A percentile compares a stretch with the other conserved stretches of the same genome.
Evolutionary conservation across 345 rosid genomes (phyloP).

Genomic region (Corymbia maculata): DNA sequence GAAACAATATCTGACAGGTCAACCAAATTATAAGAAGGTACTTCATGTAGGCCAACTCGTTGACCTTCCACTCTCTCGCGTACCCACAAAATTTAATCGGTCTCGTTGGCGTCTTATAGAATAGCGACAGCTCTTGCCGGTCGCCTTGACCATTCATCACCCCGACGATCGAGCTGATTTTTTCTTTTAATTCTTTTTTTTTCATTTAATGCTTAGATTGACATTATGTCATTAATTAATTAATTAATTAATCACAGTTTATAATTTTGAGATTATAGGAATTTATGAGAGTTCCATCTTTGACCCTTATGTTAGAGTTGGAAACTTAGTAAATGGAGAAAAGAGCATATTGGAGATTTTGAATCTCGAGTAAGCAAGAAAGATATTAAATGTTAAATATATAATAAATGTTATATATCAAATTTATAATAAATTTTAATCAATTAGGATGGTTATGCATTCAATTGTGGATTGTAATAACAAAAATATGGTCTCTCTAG

Average conservation of each 20-base stretch:
- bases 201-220: background rate
- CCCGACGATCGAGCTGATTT: background rate
- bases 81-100: background rate
- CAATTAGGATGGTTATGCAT: background rate
- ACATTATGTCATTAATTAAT: background rate
- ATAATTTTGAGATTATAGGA: background rate
- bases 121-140: background rate
- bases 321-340: background rate
- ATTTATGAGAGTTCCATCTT: background rate
- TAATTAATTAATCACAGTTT: background rate
- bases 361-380: background rate
- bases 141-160: background rate
- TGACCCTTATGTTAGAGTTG: background rate
- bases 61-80: background rate
- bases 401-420: background rate
- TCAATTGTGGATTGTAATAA: background rate
- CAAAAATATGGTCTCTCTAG: background rate
- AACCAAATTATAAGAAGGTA: background rate
- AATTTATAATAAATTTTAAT: background rate
- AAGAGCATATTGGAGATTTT: too few relatives aligned
- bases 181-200: background rate
- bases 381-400: too few relatives aligned
- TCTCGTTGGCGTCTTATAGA: background rate
- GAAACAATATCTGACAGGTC: background rate
- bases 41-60: background rate